Conservation (phyloP, 805 yeast genomes). For the Yamadazyma sp. region DNA sequence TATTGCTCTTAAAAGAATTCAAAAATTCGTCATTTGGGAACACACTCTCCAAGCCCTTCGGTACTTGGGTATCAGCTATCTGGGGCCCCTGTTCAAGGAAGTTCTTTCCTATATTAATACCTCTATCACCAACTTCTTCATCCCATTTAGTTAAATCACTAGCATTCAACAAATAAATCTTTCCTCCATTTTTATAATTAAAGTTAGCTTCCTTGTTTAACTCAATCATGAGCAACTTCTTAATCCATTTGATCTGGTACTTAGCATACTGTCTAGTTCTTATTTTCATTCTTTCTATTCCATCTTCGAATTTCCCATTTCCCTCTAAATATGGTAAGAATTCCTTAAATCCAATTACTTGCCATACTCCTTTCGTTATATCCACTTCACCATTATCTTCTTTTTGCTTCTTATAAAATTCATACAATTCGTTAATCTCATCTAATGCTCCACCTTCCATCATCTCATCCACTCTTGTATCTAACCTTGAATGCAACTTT, state of each 20-base stretch:
- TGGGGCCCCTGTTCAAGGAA: slow-evolving; percentile 28
- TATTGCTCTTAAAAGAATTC: slow-evolving; percentile 32
- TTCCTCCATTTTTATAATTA: slow-evolving; percentile 56
- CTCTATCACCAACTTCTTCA: slow-evolving; percentile 51
- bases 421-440: slow-evolving; percentile 64
- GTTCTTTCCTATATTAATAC: slow-evolving; percentile 45
- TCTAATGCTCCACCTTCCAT: slow-evolving; percentile 60
- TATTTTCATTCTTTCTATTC: slow-evolving; percentile 75
- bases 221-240: slow-evolving; percentile 63
- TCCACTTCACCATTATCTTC: slow-evolving; percentile 43
- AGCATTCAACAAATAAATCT: slow-evolving; percentile 70
- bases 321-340: slow-evolving; percentile 66
- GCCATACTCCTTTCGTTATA: slow-evolving; percentile 80
- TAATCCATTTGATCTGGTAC: slow-evolving; percentile 88
- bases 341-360: slow-evolving; percentile 91
- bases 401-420: slow-evolving; percentile 31
- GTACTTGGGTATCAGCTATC: slow-evolving; percentile 21
- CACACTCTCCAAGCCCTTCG: slow-evolving; percentile 25
- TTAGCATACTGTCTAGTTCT: slow-evolving; percentile 85
- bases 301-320: slow-evolving; percentile 20
- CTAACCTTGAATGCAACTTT: slow-evolving; percentile 60
- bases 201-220: slow-evolving; percentile 45
- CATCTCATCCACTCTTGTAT: slow-evolving; percentile 83
- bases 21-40: slow-evolving; percentile 15
- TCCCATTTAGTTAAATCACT: slow-evolving; percentile 67